Base-by-base conservation (phyloP, 768 basidiomycete genomes). In the Russula sp. region DNA sequence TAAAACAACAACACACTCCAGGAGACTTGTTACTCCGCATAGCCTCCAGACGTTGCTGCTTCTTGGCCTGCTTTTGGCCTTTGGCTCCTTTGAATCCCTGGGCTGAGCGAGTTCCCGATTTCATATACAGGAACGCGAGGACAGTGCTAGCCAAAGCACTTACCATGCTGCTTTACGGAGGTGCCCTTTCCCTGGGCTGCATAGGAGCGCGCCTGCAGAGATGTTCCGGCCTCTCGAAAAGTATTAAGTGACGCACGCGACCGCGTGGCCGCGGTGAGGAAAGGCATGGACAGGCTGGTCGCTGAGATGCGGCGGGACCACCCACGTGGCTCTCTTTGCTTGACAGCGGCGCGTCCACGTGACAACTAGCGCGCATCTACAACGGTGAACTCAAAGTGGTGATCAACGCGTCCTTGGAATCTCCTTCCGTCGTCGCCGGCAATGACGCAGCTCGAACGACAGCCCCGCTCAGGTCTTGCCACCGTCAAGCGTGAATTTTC, bases 401-500 rank as follows among this genome's bases (percentile, higher is more conserved):
- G 20, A 61, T 42, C 9, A 50, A 62, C 62, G 51, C 27, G 44
- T 10, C n/a, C 14, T 14, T 40, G 27, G 34, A 27, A 39, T 16
- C 18, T 47, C 52, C 57, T 31, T 59, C 13, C 52, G 42, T 37
- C 62, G 11, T 35, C 27, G 27, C 40, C 11, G 34, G 22, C 37
- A 16, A 57, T 68, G 53, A 57, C 57, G 16, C 61, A 60, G 31
- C 39, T 40, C 32, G 55, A 62, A 45, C 62, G 60, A 53, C 73
- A 74, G 50, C 70, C 71, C 2, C 71, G 72, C 67, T 90, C 88
- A 0, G 89, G 88, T 1, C 79, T 91, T 27, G 75, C 81, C 40
- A 78, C 79, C 1, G 65, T 89, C 50, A 78, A 78, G 66, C 81
- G 89, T 62, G 84, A 90, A 71, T 91, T 83, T 71, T 87, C 86